Percentiles rank a stretch among this genome's conserved stretches.
These are phyloP conservation scores for Pseudogymnoascus sp. DNA, from an alignment of 2,329 filamentous ascomycete species.

Conservation along the genomic window DNA sequence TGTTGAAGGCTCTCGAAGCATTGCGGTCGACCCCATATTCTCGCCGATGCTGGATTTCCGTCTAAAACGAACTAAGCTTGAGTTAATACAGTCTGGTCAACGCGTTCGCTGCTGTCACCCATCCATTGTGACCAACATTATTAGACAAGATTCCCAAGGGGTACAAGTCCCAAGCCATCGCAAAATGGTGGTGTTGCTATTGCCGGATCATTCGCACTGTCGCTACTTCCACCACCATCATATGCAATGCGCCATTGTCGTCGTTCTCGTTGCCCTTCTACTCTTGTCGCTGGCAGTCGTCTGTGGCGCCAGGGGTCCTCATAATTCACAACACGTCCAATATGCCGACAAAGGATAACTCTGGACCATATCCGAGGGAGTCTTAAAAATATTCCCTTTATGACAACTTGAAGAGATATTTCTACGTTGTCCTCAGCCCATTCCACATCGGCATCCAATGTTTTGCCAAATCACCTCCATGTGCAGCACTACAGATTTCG, in stretches of 20 bases:
- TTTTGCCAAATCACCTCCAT: background rate
- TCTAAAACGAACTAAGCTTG: no score
- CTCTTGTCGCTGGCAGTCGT: no score
- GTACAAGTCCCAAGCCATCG: background rate
- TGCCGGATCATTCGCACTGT: background rate
- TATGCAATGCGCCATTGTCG: background rate
- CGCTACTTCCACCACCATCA: background rate
- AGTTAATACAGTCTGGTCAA: no score
- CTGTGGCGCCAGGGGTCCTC: background rate
- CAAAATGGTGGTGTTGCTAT: background rate
- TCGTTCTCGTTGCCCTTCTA: background rate
- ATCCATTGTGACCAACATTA: background rate
- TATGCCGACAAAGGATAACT: background rate
- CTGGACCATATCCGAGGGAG: background rate
- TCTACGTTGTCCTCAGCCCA: background rate
- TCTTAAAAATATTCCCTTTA: background rate
- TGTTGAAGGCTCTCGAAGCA: background rate
- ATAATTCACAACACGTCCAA: background rate
- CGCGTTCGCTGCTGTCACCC: no score
- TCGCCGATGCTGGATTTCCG: no score
- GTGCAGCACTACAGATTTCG: background rate
- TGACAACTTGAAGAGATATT: background rate
- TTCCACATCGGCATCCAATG: background rate
- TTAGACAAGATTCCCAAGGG: background rate
- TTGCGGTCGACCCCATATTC: no score